These are phyloP conservation scores for Amaranthus cruentus DNA, from an alignment of 148 eudicot genomes.

Conservation along the genomic window DNA sequence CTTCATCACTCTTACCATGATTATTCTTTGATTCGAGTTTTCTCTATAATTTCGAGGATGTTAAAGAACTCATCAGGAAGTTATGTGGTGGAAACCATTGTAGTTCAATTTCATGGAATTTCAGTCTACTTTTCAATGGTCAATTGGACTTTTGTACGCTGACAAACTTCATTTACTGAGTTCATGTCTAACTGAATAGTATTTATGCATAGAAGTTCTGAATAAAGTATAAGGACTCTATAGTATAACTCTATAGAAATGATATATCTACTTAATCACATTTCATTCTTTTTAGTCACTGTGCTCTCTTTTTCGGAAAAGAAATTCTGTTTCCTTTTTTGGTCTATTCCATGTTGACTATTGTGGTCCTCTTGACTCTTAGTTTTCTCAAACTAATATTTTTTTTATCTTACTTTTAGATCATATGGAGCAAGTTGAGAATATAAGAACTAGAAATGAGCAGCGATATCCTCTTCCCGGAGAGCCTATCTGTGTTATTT, in stretches of 20 bases:
- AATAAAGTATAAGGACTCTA: not conserved
- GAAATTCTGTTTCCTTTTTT: not conserved
- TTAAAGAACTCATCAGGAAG: too few species aligned
- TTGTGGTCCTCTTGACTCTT: not conserved
- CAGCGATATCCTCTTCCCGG: slow-evolving; percentile 75
- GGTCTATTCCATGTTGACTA: not conserved
- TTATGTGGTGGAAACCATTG: not conserved
- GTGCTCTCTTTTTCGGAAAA: not conserved
- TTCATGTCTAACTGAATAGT: not conserved
- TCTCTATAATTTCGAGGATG: too few species aligned
- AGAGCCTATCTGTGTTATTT: slow-evolving; percentile 76
- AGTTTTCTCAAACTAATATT: not conserved
- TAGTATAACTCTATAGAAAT: not conserved
- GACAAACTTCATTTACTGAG: not conserved
- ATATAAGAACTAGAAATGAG: slow-evolving; percentile 48
- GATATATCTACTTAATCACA: not conserved
- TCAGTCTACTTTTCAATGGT: not conserved
- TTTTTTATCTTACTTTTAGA: slow-evolving; percentile 23
- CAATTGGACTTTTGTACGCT: not conserved
- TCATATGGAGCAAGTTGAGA: slow-evolving; percentile 32
- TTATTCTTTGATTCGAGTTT: too few species aligned
- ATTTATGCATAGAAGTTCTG: not conserved
- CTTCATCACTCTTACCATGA: too few species aligned
- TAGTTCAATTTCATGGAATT: not conserved
- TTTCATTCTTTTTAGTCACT: not conserved